These are phyloP conservation scores for Gossypium turneri DNA, from an alignment of 345 rosid species.

Conservation along the genomic window DNA sequence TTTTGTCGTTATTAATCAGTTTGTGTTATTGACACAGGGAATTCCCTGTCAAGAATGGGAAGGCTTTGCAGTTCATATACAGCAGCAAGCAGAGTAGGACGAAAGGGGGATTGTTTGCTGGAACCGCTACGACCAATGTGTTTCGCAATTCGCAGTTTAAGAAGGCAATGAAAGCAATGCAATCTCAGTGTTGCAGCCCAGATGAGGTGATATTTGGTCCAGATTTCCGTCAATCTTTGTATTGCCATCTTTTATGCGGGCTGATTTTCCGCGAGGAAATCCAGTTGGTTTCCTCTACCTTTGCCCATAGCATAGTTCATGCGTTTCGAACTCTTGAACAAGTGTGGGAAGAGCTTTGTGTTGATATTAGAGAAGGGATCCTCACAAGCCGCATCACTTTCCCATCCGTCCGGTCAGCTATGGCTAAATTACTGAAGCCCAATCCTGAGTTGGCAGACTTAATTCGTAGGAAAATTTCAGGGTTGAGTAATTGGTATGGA, in stretches of 20 bases:
- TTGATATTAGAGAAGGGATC: conserved; percentile 54
- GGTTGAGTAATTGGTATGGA: conserved; percentile 85
- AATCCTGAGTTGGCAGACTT: conserved; percentile 65
- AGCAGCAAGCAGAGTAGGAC: conserved; percentile 72
- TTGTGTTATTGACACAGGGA: conserved; percentile 44
- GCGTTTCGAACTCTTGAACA: conserved; percentile 78
- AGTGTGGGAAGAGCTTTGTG: conserved; percentile 78
- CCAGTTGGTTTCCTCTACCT: conserved; percentile 65
- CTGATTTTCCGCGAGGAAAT: conserved; percentile 67
- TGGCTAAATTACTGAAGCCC: conserved; percentile 68
- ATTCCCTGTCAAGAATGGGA: conserved; percentile 65
- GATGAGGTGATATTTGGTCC: conserved; percentile 90
- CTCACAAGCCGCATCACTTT: conserved; percentile 51
- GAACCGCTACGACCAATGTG: conserved; percentile 88
- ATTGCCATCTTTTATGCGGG: conserved; percentile 96
- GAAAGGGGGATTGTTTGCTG: conserved; percentile 66
- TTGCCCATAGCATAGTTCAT: conserved; percentile 77
- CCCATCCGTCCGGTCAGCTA: conserved; percentile 57
- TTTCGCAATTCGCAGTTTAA: conserved; percentile 57
- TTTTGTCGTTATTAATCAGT: neutral
- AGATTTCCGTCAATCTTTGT: conserved; percentile 77
- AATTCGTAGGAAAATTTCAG: conserved; percentile 49
- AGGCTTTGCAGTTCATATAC: conserved; percentile 65
- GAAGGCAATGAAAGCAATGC: conserved; percentile 54
- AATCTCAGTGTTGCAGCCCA: conserved; percentile 75